These are phyloP conservation scores for Zopfochytrium polystomum DNA, from an alignment of 371 early-diverging fungal genomes.

Conservation along the genomic window DNA sequence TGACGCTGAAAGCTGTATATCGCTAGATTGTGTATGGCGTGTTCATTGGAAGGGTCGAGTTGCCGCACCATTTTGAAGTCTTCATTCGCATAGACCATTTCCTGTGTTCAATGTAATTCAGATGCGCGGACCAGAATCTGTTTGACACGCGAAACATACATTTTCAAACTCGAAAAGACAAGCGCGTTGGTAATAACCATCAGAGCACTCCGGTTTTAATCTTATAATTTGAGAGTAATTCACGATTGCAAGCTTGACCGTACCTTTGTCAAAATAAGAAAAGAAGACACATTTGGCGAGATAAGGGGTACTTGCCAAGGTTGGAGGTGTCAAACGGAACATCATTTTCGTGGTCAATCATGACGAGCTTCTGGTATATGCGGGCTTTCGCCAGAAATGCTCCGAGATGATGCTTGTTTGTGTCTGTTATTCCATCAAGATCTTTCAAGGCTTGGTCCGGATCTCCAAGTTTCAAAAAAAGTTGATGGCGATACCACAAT, in stretches of 20 bases:
- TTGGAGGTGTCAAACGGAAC: slow-evolving; percentile 20
- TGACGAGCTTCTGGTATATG: slow-evolving; percentile 41
- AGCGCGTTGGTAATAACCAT: slow-evolving; percentile 50
- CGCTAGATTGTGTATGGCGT: slow-evolving; percentile 48
- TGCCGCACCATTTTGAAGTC: slow-evolving; percentile 49
- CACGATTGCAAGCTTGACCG: slow-evolving; percentile 45
- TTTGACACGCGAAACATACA: slow-evolving; percentile 18
- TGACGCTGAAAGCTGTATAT: slow-evolving; percentile 46
- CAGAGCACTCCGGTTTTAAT: slow-evolving; percentile 45
- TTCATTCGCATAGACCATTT: slow-evolving; percentile 51
- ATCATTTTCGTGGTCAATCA: slow-evolving; percentile 21
- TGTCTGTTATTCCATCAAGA: slow-evolving; percentile 47
- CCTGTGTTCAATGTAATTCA: slow-evolving; percentile 21
- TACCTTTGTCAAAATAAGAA: slow-evolving; percentile 27
- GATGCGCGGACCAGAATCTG: background rate
- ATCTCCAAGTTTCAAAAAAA: slow-evolving; percentile 37
- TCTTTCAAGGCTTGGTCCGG: slow-evolving; percentile 43
- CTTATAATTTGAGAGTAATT: slow-evolving; percentile 50
- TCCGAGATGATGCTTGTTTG: slow-evolving; percentile 44
- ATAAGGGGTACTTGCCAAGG: slow-evolving; percentile 15
- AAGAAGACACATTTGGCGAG: background rate
- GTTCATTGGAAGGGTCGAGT: slow-evolving; percentile 49
- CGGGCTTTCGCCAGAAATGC: slow-evolving; percentile 49
- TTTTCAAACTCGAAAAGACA: slow-evolving; percentile 48
- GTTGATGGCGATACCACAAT: slow-evolving; percentile 48